phyloP scores from a whole-genome alignment of 345 rosid genomes.

The Syzygium aqueum region DNA sequence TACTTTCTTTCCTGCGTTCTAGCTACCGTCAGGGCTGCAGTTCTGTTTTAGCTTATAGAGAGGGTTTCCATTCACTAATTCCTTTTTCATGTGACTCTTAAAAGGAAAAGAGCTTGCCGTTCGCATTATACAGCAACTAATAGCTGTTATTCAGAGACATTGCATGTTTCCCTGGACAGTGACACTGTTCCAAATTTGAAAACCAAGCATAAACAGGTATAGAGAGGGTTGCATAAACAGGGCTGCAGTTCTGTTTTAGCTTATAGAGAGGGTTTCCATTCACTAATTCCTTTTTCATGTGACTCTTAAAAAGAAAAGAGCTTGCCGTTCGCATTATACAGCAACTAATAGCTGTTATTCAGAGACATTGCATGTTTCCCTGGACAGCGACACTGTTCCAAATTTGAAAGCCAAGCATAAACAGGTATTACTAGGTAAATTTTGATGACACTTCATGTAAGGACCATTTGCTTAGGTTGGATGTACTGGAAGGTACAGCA shows the following conservation, averaged over 20 bases:
- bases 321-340: not conserved
- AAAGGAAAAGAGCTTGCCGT: not conserved
- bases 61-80: not conserved
- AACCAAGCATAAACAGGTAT: not conserved
- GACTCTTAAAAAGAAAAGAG: not conserved
- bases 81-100: not conserved
- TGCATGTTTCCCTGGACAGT: not conserved
- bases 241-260: not conserved
- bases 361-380: not conserved
- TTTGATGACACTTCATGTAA: not conserved
- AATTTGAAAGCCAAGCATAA: not conserved
- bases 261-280: not conserved
- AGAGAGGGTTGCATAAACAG: no score
- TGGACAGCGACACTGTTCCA: not conserved
- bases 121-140: not conserved
- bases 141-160: not conserved
- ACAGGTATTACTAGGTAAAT: not conserved
- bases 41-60: not conserved
- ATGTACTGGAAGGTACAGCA: not conserved
- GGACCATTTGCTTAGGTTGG: not conserved
- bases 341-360: not conserved
- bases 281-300: not conserved
- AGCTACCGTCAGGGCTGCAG: not conserved
- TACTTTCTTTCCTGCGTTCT: not conserved
- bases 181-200: not conserved